phyloP scores from a whole-genome alignment of 129 eudicot genomes.

The Heracleum sosnowskyi region DNA sequence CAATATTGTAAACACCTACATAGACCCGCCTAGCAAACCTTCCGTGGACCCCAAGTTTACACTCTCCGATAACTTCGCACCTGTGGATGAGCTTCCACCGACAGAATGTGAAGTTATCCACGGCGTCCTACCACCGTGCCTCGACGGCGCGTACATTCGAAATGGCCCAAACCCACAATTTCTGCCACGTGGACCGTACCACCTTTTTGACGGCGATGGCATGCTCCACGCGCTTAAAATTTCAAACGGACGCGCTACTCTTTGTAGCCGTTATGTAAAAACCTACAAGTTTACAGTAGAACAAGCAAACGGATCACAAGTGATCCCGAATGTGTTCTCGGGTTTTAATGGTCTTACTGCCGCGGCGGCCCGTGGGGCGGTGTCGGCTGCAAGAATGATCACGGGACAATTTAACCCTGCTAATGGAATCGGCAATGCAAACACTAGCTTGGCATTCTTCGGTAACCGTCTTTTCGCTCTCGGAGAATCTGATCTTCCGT shows the following conservation, averaged over 20 bases:
- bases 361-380: constrained; percentile 37
- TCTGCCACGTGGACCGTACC: constrained; percentile 42
- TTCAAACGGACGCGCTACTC: constrained; percentile 25
- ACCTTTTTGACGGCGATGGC: constrained; percentile 44
- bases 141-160: constrained; percentile 45
- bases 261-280: constrained; percentile 37
- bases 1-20: constrained; percentile 39
- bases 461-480: constrained; percentile 32
- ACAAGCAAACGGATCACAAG: constrained; percentile 10
- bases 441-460: constrained; percentile 43
- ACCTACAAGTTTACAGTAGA: constrained; percentile 32
- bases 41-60: constrained; percentile 28
- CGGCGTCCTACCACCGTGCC: constrained; percentile 39
- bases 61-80: constrained; percentile 51
- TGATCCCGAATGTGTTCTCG: constrained; percentile 23
- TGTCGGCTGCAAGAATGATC: constrained; percentile 26
- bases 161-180: constrained; percentile 49
- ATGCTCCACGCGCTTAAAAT: constrained; percentile 37
- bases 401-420: constrained; percentile 36
- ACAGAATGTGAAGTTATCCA: constrained; percentile 30
- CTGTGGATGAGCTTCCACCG: constrained; percentile 54
- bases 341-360: constrained; percentile 48
- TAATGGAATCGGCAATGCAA: constrained; percentile 44
- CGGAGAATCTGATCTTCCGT: constrained; percentile 59
- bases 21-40: constrained; percentile 38